Conservation (phyloP, 495 filamentous ascomycete species). For the Hypoxylon rickii region DNA sequence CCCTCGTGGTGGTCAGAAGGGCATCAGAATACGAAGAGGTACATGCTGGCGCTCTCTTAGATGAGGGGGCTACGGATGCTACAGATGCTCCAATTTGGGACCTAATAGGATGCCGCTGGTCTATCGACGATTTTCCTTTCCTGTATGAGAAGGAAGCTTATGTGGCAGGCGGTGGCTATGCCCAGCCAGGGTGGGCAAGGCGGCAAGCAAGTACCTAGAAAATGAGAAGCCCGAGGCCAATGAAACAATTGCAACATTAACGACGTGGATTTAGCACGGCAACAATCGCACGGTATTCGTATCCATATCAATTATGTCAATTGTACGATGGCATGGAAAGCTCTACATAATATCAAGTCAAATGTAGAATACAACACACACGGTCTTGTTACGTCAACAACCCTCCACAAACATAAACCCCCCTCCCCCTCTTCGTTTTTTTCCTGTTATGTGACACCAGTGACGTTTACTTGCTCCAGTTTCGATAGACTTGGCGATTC, state of each 20-base stretch:
- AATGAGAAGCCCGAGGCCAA: too few relatives aligned
- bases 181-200: slow-evolving; percentile 8
- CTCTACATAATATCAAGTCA: too few relatives aligned
- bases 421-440: neutral
- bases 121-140: slow-evolving; percentile 27
- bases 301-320: too few relatives aligned
- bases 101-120: slow-evolving; percentile 2
- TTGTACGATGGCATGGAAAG: too few relatives aligned
- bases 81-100: slow-evolving; percentile 1
- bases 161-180: slow-evolving; percentile 30
- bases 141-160: slow-evolving; percentile 28
- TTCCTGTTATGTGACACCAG: slow-evolving; percentile 5
- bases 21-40: too few relatives aligned
- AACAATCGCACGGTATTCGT: too few relatives aligned
- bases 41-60: too few relatives aligned
- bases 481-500: slow-evolving; percentile 28
- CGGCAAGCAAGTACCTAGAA: slow-evolving; percentile 7
- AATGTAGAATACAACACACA: too few relatives aligned
- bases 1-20: too few relatives aligned
- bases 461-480: slow-evolving; percentile 20
- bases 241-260: too few relatives aligned
- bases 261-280: too few relatives aligned
- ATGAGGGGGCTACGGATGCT: slow-evolving; percentile 15
- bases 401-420: too few relatives aligned
- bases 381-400: slow-evolving; percentile 2